These are phyloP conservation scores for Tulasnella sp. DNA, from an alignment of 768 basidiomycete genomes.

Conservation along the genomic window DNA sequence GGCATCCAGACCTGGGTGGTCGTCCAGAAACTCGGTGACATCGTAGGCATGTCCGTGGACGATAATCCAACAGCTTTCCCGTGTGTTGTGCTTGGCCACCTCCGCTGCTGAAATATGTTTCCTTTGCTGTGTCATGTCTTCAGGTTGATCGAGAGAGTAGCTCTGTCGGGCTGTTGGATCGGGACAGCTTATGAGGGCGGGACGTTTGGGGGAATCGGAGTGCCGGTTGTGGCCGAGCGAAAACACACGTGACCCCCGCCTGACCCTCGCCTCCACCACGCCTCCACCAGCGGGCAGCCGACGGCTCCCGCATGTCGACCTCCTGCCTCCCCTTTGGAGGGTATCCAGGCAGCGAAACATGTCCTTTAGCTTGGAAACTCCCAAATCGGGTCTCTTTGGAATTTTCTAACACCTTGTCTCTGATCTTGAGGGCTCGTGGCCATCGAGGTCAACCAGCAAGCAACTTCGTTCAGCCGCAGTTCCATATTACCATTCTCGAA, in stretches of 20 bases:
- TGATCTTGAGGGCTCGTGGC: not conserved
- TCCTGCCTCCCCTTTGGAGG: not conserved
- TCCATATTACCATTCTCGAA: not conserved
- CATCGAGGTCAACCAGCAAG: not conserved
- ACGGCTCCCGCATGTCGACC: not conserved
- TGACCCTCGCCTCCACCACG: not conserved
- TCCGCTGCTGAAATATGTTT: slow-evolving; percentile 21
- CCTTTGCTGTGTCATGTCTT: not conserved
- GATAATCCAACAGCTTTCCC: slow-evolving; percentile 72
- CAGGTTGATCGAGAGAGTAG: not conserved
- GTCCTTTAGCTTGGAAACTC: not conserved
- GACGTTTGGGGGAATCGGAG: not conserved
- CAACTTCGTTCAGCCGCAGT: not conserved
- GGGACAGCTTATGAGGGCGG: not conserved
- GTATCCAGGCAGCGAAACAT: not conserved
- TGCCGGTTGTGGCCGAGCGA: not conserved
- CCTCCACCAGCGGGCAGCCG: not conserved
- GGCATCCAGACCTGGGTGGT: slow-evolving; percentile 44
- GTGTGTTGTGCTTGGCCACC: slow-evolving; percentile 31
- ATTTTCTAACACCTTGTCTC: not conserved
- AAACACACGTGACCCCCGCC: not conserved
- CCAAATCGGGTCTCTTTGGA: not conserved
- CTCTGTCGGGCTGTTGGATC: not conserved
- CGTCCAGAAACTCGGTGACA: slow-evolving; percentile 58
- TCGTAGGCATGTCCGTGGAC: slow-evolving; percentile 76